phyloP scores from a whole-genome alignment of 169 alveolate species.

The Eimeria sp. region DNA sequence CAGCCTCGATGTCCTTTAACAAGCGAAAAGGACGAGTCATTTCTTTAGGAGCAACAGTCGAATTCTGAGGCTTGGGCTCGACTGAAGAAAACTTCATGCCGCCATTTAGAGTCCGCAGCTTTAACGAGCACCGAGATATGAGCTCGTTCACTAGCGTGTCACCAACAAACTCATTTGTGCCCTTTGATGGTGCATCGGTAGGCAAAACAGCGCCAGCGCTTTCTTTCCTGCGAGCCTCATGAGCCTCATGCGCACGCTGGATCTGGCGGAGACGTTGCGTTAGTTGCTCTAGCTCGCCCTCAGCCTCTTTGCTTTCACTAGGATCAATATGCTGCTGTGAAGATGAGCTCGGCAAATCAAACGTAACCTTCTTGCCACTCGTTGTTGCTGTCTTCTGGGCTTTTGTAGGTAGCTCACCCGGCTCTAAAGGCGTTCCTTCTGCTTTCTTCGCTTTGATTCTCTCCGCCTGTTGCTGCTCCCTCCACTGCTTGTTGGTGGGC shows the following conservation, averaged over 20 bases:
- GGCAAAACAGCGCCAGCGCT: background rate
- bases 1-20: constrained; percentile 37
- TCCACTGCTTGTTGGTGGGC: constrained; percentile 54
- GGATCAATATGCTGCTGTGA: background rate
- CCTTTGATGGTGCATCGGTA: background rate
- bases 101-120: constrained; percentile 13
- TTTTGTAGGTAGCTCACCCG: background rate
- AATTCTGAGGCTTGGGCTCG: constrained; percentile 42
- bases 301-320: background rate
- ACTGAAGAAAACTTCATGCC: constrained; percentile 3
- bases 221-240: background rate
- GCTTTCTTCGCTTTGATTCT: background rate
- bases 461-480: constrained; percentile 10
- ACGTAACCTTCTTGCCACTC: constrained; percentile 47
- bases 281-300: background rate
- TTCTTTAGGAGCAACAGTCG: constrained; percentile 22
- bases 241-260: background rate
- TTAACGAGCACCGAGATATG: constrained; percentile 35
- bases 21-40: constrained; percentile 45
- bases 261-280: background rate
- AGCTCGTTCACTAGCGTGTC: constrained; percentile 43
- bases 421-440: background rate
- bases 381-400: background rate
- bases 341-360: constrained; percentile 4
- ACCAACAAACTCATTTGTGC: background rate